These are phyloP conservation scores for Aspergillus saccharolyticus DNA, from an alignment of 495 filamentous ascomycete species.

Conservation along the genomic window DNA sequence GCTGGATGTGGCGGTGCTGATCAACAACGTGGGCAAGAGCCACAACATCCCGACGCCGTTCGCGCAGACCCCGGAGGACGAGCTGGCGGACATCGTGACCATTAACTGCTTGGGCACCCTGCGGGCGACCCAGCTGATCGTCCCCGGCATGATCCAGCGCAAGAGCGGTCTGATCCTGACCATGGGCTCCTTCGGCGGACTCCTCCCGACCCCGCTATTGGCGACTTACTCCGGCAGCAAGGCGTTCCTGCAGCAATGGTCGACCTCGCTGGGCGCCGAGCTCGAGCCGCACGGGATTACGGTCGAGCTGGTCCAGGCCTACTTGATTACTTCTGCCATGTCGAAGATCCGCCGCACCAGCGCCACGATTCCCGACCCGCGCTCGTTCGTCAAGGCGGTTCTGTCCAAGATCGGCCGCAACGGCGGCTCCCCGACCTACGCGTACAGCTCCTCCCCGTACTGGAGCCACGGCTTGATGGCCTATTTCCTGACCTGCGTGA, in stretches of 20 bases:
- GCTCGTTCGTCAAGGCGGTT: conserved; percentile 71
- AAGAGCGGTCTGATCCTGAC: conserved; percentile 87
- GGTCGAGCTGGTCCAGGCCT: conserved; percentile 80
- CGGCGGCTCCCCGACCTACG: conserved; percentile 67
- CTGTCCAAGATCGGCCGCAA: conserved; percentile 77
- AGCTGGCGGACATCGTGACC: conserved; percentile 83
- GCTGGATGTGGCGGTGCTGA: conserved; percentile 77
- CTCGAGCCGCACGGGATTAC: conserved; percentile 72
- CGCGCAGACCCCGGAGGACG: conserved; percentile 65
- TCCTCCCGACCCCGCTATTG: conserved; percentile 84
- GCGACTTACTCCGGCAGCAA: conserved; percentile 98
- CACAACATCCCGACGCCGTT: conserved; percentile 92
- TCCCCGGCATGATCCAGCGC: conserved; percentile 76
- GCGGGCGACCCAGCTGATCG: conserved; percentile 75
- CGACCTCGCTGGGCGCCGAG: conserved; percentile 76
- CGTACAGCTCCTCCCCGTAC: conserved; percentile 82
- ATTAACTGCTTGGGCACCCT: conserved; percentile 92
- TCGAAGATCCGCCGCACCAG: conserved; percentile 81
- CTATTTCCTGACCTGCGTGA: conserved; percentile 69
- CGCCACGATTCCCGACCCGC: conserved; percentile 72
- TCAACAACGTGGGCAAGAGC: conserved; percentile 96
- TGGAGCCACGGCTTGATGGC: conserved; percentile 89
- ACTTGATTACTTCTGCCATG: conserved; percentile 94
- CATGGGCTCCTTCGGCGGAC: conserved; percentile 93
- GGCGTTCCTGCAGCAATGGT: conserved; percentile 98